phyloP scores from a whole-genome alignment of 2,329 filamentous ascomycete genomes.

The Ophiognomonia clavigignenti-juglandacearum region DNA sequence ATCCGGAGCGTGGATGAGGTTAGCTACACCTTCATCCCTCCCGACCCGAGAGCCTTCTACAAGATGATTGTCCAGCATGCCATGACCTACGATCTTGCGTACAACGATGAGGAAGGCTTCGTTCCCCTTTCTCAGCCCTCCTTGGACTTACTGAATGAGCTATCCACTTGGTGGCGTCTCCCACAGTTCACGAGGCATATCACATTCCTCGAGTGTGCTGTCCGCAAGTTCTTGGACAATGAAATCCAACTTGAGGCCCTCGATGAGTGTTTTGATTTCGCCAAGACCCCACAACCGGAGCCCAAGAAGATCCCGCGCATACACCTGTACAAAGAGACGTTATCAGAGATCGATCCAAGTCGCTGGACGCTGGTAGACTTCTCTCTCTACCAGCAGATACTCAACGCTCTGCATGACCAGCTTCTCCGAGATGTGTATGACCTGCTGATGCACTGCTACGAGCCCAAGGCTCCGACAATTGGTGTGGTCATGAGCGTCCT shows the following conservation, averaged over 20 bases:
- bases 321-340: constrained; percentile 43
- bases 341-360: constrained; percentile 53
- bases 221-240: constrained; percentile 79
- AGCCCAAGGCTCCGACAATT: constrained; percentile 77
- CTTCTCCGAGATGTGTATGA: constrained; percentile 84
- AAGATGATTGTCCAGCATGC: constrained; percentile 76
- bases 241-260: constrained; percentile 78
- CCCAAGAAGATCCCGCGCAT: constrained; percentile 59
- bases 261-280: constrained; percentile 75
- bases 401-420: constrained; percentile 72
- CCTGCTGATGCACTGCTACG: constrained; percentile 82
- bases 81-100: constrained; percentile 59
- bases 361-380: constrained; percentile 67
- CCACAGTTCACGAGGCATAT: constrained; percentile 77
- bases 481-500: constrained; percentile 76
- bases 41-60: constrained; percentile 78
- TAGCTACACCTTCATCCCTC: constrained; percentile 84
- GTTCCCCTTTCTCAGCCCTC: constrained; percentile 70
- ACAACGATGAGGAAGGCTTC: constrained; percentile 45
- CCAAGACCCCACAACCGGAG: constrained; percentile 67
- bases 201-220: constrained; percentile 76
- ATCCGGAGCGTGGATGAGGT: constrained; percentile 55
- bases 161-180: constrained; percentile 84
- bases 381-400: constrained; percentile 66
- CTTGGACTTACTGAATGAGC: constrained; percentile 76